Percentiles rank a stretch among this genome's conserved stretches.
These are phyloP conservation scores for Penicillium paneum DNA, from an alignment of 2,329 filamentous ascomycete species.

Conservation along the genomic window DNA sequence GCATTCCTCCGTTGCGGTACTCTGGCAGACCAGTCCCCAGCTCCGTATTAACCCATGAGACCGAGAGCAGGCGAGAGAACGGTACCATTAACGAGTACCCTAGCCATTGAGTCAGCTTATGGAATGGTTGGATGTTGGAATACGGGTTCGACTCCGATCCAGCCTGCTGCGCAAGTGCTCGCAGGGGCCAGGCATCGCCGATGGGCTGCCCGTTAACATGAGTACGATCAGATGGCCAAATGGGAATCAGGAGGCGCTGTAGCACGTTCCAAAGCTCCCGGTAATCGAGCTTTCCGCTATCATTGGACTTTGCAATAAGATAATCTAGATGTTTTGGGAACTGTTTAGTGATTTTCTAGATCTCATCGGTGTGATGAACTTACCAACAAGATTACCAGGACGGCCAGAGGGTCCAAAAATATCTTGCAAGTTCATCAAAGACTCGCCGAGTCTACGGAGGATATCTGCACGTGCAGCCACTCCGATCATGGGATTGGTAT, in stretches of 20 bases:
- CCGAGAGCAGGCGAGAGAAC: constrained; percentile 53
- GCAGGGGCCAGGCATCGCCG: constrained; percentile 52
- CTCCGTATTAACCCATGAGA: constrained; percentile 52
- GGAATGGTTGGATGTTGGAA: constrained; percentile 52
- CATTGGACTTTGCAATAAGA: constrained; percentile 31
- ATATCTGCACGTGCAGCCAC: constrained; percentile 44
- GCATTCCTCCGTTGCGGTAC: constrained; percentile 68
- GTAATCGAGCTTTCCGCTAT: constrained; percentile 34
- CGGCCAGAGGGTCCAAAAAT: constrained; percentile 46
- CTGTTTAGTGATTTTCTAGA: not conserved
- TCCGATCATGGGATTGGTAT: constrained; percentile 48
- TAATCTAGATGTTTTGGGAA: constrained; percentile 37
- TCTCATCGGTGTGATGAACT: constrained; percentile 8
- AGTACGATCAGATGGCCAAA: constrained; percentile 49
- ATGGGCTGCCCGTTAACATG: constrained; percentile 43
- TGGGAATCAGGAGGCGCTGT: constrained; percentile 48
- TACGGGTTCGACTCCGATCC: constrained; percentile 7
- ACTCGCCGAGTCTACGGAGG: constrained; percentile 44
- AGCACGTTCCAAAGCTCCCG: constrained; percentile 44
- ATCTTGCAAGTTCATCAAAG: constrained; percentile 37
- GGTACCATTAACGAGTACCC: constrained; percentile 69
- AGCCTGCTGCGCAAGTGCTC: constrained; percentile 9
- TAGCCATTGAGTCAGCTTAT: constrained; percentile 69
- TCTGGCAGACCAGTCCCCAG: constrained; percentile 67
- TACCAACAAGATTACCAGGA: constrained; percentile 51